A percentile compares a stretch with the other conserved stretches of the same genome.
These are phyloP conservation scores for Boletus tomentosulus DNA, from an alignment of 768 basidiomycete genomes.

Conservation along the genomic window DNA sequence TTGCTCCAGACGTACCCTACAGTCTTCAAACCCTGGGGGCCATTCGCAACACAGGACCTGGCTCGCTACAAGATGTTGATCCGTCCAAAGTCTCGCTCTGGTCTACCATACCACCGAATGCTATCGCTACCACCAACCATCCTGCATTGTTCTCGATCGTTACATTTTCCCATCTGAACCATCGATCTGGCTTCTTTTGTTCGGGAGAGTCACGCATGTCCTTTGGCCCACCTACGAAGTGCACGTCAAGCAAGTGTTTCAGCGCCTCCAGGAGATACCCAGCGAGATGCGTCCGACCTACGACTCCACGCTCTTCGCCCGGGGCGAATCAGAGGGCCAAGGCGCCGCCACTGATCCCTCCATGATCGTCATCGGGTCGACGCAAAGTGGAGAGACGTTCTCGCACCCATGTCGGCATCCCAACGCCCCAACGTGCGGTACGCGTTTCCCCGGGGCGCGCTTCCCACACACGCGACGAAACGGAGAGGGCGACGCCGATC, in stretches of 20 bases:
- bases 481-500: not conserved
- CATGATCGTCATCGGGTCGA: slow-evolving; percentile 10
- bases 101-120: slow-evolving; percentile 16
- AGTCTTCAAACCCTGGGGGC: slow-evolving; percentile 15
- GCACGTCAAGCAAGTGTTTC: slow-evolving; percentile 16
- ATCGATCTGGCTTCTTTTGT: slow-evolving; percentile 17
- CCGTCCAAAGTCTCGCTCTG: slow-evolving; percentile 15
- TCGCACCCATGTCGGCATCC: too few species aligned
- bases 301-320: not conserved
- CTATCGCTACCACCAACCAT: not conserved
- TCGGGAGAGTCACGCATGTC: slow-evolving; percentile 5
- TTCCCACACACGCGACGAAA: not conserved
- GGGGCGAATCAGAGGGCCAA: not conserved
- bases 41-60: slow-evolving; percentile 10
- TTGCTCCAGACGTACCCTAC: slow-evolving; percentile 11
- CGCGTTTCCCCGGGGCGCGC: not conserved
- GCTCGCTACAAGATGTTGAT: slow-evolving; percentile 10
- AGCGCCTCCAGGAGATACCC: slow-evolving; percentile 5
- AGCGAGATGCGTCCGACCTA: slow-evolving; percentile 4
- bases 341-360: slow-evolving; percentile 6
- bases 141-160: slow-evolving; percentile 17
- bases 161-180: slow-evolving; percentile 4
- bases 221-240: slow-evolving; percentile 2
- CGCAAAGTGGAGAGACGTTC: slow-evolving; percentile 7
- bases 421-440: slow-evolving; percentile 3